These are phyloP conservation scores for Fomitopsis serialis DNA, from an alignment of 768 basidiomycete species.

Conservation along the genomic window DNA sequence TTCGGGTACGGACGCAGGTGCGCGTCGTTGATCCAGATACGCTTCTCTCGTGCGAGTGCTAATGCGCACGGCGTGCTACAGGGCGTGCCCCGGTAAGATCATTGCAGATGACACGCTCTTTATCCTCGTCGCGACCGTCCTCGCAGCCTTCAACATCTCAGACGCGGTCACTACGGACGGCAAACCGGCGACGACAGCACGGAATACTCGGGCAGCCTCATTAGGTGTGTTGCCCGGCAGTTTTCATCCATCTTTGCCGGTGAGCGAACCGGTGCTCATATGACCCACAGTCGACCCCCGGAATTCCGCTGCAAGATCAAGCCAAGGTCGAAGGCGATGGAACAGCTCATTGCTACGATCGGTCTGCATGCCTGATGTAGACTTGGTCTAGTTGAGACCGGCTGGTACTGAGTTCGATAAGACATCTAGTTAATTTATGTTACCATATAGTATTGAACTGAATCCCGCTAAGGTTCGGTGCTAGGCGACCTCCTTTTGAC, in stretches of 20 bases:
- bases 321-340: conserved; percentile 6
- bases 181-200: not conserved
- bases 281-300: conserved; percentile 3
- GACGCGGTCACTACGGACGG: conserved; percentile 8
- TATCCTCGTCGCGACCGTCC: conserved; percentile 9
- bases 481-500: too few species aligned
- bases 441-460: too few species aligned
- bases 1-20: conserved; percentile 7
- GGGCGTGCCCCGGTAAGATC: conserved; percentile 13
- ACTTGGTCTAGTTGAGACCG: not conserved
- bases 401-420: too few species aligned
- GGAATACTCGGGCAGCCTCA: conserved; percentile 2
- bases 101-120: conserved; percentile 15
- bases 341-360: not conserved
- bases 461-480: too few species aligned
- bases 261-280: too few species aligned
- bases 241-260: not conserved
- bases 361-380: not conserved
- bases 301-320: conserved; percentile 10
- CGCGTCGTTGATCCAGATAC: not conserved
- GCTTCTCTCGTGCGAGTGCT: not conserved
- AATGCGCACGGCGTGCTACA: too few species aligned
- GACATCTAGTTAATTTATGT: too few species aligned
- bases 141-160: conserved; percentile 15
- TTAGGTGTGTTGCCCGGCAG: conserved; percentile 4